A percentile compares a stretch with the other conserved stretches of the same genome.
Conservation (phyloP, 2,329 filamentous ascomycete species). For the Byssoonygena ceratinophila region DNA sequence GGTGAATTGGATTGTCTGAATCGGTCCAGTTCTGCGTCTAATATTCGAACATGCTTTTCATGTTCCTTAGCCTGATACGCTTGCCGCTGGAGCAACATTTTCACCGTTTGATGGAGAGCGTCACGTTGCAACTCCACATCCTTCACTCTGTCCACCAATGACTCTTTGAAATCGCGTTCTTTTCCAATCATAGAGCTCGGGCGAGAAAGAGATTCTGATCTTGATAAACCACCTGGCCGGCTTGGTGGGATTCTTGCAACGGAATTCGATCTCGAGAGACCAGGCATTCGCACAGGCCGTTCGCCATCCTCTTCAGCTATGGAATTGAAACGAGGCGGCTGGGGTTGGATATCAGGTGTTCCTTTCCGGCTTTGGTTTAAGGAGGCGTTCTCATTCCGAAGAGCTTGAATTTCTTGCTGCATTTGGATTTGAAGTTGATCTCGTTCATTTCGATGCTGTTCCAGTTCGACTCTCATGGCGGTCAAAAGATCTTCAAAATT, state of each 20-base stretch:
- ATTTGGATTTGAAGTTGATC: constrained; percentile 68
- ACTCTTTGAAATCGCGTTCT: constrained; percentile 53
- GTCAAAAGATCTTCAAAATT: constrained; percentile 88
- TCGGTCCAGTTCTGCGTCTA: constrained; percentile 69
- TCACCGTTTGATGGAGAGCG: constrained; percentile 76
- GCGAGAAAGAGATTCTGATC: constrained; percentile 46
- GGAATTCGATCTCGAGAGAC: constrained; percentile 56
- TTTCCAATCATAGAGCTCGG: constrained; percentile 46
- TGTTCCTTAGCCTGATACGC: constrained; percentile 75
- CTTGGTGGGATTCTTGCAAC: constrained; percentile 46
- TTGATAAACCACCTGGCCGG: constrained; percentile 30
- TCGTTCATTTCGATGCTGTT: constrained; percentile 72
- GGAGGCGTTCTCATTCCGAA: constrained; percentile 44
- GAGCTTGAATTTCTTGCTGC: constrained; percentile 68
- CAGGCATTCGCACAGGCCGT: constrained; percentile 36
- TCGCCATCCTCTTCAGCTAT: constrained; percentile 50
- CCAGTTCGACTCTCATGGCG: constrained; percentile 71
- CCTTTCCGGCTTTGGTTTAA: constrained; percentile 34
- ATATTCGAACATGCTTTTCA: constrained; percentile 62
- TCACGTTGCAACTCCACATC: constrained; percentile 91
- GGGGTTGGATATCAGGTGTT: constrained; percentile 30
- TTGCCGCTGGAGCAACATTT: constrained; percentile 73
- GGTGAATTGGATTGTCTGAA: constrained; percentile 54
- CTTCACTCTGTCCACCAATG: constrained; percentile 68
- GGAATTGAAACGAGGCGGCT: constrained; percentile 46